Evolutionary conservation across 2,329 filamentous ascomycete genomes (phyloP).

Genomic region (Rutstroemia sp.): DNA sequence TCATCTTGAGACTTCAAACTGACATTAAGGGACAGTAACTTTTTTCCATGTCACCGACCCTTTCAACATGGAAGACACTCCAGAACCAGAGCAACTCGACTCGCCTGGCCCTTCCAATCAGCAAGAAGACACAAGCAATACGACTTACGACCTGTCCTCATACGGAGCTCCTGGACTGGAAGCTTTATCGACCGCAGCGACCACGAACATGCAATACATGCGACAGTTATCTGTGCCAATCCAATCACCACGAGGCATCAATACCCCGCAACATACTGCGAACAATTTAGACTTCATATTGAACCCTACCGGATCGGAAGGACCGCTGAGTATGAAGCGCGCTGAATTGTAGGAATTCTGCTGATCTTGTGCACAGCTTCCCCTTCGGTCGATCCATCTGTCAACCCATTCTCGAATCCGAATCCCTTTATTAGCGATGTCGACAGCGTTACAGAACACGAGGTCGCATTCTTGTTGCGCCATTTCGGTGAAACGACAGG

Average conservation of each 20-base stretch:
- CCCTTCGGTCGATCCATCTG: slow-evolving; percentile 36
- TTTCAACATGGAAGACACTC: slow-evolving; percentile 43
- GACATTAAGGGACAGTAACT: slow-evolving; percentile 35
- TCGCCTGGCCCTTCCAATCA: slow-evolving; percentile 10
- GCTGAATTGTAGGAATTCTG: not conserved
- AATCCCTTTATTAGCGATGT: slow-evolving; percentile 11
- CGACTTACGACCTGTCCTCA: slow-evolving; percentile 16
- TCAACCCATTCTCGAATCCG: slow-evolving; percentile 22
- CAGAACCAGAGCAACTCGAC: slow-evolving; percentile 28
- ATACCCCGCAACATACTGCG: slow-evolving; percentile 21
- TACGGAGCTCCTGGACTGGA: slow-evolving; percentile 43
- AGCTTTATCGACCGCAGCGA: slow-evolving; percentile 44
- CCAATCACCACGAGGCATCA: slow-evolving; percentile 16
- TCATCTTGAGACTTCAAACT: too few species aligned
- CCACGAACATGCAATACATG: slow-evolving; percentile 32
- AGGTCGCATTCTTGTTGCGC: slow-evolving; percentile 51
- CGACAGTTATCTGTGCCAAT: slow-evolving; percentile 17
- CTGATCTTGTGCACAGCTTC: slow-evolving; percentile 32
- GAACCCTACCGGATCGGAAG: slow-evolving; percentile 32
- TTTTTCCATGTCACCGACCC: slow-evolving; percentile 57
- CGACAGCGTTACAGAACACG: slow-evolving; percentile 39
- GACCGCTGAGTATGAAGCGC: slow-evolving; percentile 14
- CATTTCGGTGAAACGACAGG: slow-evolving; percentile 54
- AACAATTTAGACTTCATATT: slow-evolving; percentile 50
- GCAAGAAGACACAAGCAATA: slow-evolving; percentile 18